Conservation (phyloP, 2,329 filamentous ascomycete genomes). For the Orbilia quercus region DNA sequence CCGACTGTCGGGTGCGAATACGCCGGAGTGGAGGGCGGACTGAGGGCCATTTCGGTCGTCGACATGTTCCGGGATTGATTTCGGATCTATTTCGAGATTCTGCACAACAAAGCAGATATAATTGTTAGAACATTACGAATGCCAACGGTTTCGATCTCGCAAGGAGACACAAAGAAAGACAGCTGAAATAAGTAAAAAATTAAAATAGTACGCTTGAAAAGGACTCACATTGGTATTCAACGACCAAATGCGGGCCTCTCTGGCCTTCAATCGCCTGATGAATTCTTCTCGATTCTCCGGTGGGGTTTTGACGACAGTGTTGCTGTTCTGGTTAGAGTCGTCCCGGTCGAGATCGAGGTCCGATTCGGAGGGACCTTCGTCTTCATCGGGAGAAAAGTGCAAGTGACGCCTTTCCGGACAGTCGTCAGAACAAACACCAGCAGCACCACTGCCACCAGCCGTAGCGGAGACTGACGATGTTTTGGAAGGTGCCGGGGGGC, state of each 20-base stretch:
- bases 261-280: slow-evolving; percentile 84
- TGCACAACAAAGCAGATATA: slow-evolving; percentile 58
- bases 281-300: slow-evolving; percentile 75
- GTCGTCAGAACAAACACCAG: slow-evolving; percentile 30
- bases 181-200: slow-evolving; percentile 23
- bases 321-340: too few relatives aligned
- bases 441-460: background rate
- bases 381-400: slow-evolving; percentile 33
- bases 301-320: slow-evolving; percentile 1
- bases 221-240: slow-evolving; percentile 70
- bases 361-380: slow-evolving; percentile 34
- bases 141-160: background rate
- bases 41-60: slow-evolving; percentile 74
- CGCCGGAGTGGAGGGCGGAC: slow-evolving; percentile 77
- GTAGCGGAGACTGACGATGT: background rate
- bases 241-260: slow-evolving; percentile 79
- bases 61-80: slow-evolving; percentile 59
- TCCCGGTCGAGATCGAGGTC: slow-evolving; percentile 26
- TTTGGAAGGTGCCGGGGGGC: slow-evolving; percentile 42
- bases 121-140: slow-evolving; percentile 3
- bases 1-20: slow-evolving; percentile 69
- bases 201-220: slow-evolving; percentile 50
- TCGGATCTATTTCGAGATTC: slow-evolving; percentile 58
- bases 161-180: slow-evolving; percentile 21
- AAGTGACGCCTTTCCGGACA: too few relatives aligned